A percentile compares a stretch with the other conserved stretches of the same genome.
phyloP scores from a whole-genome alignment of 805 yeast genomes.

The Cyberlindnera lachancei region DNA sequence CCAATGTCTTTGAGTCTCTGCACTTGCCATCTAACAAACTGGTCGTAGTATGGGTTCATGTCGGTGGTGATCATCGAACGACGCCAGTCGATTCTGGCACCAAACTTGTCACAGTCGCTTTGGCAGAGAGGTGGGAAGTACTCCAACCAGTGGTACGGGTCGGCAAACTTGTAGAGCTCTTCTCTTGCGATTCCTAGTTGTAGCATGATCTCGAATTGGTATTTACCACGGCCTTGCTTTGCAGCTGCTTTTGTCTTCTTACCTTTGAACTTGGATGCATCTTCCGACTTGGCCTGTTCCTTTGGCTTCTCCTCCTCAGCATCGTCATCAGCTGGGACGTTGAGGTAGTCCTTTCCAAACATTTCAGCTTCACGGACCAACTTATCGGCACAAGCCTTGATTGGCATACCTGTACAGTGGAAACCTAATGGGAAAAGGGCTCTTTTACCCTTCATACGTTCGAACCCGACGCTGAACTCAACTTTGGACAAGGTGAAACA shows the following conservation, averaged over 20 bases:
- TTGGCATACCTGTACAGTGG: slow-evolving; percentile 99
- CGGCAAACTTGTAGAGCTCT: slow-evolving; percentile 82
- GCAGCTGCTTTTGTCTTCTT: slow-evolving; percentile 91
- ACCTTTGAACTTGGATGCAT: slow-evolving; percentile 83
- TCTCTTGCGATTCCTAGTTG: slow-evolving; percentile 83
- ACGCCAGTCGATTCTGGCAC: slow-evolving; percentile 97
- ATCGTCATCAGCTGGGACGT: slow-evolving; percentile 55
- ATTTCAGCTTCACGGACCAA: slow-evolving; percentile 83
- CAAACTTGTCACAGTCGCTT: slow-evolving; percentile 69
- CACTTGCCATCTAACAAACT: slow-evolving; percentile 95
- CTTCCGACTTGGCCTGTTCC: slow-evolving; percentile 42
- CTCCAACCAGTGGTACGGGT: slow-evolving; percentile 79
- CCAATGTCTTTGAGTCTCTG: slow-evolving; percentile 74
- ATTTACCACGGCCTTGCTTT: slow-evolving; percentile 87
- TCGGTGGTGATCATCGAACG: slow-evolving; percentile 93
- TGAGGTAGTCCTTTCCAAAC: slow-evolving; percentile 77
- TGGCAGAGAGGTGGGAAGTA: slow-evolving; percentile 88
- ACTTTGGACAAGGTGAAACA: slow-evolving; percentile 89
- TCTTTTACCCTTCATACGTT: slow-evolving; percentile 86
- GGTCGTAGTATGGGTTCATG: slow-evolving; percentile 87
- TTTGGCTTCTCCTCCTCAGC: slow-evolving; percentile 32
- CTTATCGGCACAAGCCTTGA: slow-evolving; percentile 91
- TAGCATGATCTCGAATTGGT: slow-evolving; percentile 91
- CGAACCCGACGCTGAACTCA: slow-evolving; percentile 86
- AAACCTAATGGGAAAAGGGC: slow-evolving; percentile 94